Evolutionary conservation across 495 filamentous ascomycete species (phyloP).

Genomic region (Trichoderma asperelloides): DNA sequence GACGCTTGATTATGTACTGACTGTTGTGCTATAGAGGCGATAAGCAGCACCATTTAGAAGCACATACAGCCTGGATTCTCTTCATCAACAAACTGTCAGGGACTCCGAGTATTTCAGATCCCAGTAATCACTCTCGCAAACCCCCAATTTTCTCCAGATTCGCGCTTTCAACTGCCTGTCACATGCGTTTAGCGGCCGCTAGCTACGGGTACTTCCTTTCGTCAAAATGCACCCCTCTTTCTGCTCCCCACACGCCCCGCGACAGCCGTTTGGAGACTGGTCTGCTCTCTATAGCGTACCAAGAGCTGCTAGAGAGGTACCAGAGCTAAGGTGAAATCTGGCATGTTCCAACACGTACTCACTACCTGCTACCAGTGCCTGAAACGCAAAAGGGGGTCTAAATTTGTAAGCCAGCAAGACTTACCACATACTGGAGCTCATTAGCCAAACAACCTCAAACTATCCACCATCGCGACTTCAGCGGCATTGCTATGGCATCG

Average conservation of each 20-base stretch:
- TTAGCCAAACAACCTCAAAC: background rate
- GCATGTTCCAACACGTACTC: background rate
- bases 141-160: background rate
- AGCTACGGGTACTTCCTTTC: background rate
- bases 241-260: background rate
- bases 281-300: no score
- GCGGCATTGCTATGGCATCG: constrained; percentile 7
- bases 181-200: background rate
- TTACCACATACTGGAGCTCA: background rate
- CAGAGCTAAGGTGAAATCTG: background rate
- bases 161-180: background rate
- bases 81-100: no score
- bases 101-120: background rate
- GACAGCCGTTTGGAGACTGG: no score
- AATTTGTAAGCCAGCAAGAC: constrained; percentile 5
- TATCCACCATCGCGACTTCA: background rate
- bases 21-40: no score
- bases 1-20: no score
- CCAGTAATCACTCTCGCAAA: background rate
- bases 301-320: background rate
- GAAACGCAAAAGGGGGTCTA: background rate
- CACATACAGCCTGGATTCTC: no score
- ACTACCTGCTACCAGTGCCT: background rate
- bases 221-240: background rate
- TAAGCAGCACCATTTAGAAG: no score